A percentile compares a stretch with the other conserved stretches of the same genome.
phyloP scores from a whole-genome alignment of 192 early-diverging fungal genomes.

The Kickxella alabastrina region DNA sequence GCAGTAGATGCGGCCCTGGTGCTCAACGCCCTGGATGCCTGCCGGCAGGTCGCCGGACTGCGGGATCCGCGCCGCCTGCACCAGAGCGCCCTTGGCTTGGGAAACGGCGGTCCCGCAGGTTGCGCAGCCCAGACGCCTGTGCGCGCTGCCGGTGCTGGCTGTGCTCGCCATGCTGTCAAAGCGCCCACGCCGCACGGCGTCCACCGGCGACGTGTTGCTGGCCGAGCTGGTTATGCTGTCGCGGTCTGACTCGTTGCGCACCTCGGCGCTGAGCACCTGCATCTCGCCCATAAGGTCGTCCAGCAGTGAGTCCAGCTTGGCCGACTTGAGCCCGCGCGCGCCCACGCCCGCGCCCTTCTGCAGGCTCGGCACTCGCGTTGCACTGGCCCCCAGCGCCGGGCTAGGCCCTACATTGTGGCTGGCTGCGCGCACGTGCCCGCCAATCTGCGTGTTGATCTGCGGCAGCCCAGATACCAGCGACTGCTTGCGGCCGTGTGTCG shows the following conservation, averaged over 20 bases:
- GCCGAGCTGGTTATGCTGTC: slow-evolving; percentile 42
- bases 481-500: neutral
- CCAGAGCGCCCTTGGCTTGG: slow-evolving; percentile 10
- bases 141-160: slow-evolving; percentile 45
- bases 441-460: slow-evolving; percentile 34
- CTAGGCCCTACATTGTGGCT: neutral
- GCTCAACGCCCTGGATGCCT: slow-evolving; percentile 29
- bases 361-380: slow-evolving; percentile 1
- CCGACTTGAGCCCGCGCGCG: slow-evolving; percentile 25
- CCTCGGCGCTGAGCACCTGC: slow-evolving; percentile 43
- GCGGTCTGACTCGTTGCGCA: slow-evolving; percentile 44
- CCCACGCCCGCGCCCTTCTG: neutral
- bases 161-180: slow-evolving; percentile 47
- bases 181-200: slow-evolving; percentile 16
- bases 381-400: neutral
- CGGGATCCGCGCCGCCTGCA: slow-evolving; percentile 20
- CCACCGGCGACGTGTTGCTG: slow-evolving; percentile 21
- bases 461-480: neutral
- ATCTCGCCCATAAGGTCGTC: slow-evolving; percentile 51
- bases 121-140: slow-evolving; percentile 18
- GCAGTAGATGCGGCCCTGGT: slow-evolving; percentile 41
- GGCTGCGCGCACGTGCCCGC: neutral
- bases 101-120: slow-evolving; percentile 28
- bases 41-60: slow-evolving; percentile 22
- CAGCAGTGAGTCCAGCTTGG: slow-evolving; percentile 46